Evolutionary conservation across 2,329 filamentous ascomycete genomes (phyloP), one percentile per base, ranked within the genome.

Genomic region (Fusarium sp.): DNA sequence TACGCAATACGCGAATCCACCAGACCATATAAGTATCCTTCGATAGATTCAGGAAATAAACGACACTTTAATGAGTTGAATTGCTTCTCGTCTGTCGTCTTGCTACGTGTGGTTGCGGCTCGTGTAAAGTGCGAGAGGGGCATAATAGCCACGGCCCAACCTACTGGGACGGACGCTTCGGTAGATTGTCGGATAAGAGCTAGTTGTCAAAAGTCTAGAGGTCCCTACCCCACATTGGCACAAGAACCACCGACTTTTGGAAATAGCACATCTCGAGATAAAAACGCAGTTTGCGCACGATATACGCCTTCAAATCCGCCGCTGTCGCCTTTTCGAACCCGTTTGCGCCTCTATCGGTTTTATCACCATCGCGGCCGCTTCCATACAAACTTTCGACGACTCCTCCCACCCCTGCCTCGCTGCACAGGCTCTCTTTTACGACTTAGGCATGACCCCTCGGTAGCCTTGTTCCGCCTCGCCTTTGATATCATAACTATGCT

Each of bases 211-310:
- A 33, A 33, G 31, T 33, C 31, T 33, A 33, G 31, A 33, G 31
- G 31, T 33, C 31, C 31, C 31, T 33, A 42, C 82, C 81, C 81
- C 82, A 83, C 82, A 82, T 79, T 67, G 79, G 76, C 78, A 81
- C 78, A 76, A 82, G 80, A 79, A 79, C 69, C 80, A 82, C 81
- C 82, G 81, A 83, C 80, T 84, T 82, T 83, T 81, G 77, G 77
- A 79, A 81, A 80, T 77, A 78, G 77, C 79, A 77, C 75, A 58
- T 75, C 69, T 75, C 62, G 73, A 69, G 74, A 79, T 81, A 83
- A 82, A 82, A 82, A 80, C 81, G 81, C 81, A 82, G 75, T 66
- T 65, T 69, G 62, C 63, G 64, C 59, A 77, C 67, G 64, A 67
- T 69, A 73, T 65, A 69, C 67, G 42, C 60, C 67, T 62, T 62